phyloP scores from a whole-genome alignment of 2,329 filamentous ascomycete species.

The Colletotrichum spaethianum region DNA sequence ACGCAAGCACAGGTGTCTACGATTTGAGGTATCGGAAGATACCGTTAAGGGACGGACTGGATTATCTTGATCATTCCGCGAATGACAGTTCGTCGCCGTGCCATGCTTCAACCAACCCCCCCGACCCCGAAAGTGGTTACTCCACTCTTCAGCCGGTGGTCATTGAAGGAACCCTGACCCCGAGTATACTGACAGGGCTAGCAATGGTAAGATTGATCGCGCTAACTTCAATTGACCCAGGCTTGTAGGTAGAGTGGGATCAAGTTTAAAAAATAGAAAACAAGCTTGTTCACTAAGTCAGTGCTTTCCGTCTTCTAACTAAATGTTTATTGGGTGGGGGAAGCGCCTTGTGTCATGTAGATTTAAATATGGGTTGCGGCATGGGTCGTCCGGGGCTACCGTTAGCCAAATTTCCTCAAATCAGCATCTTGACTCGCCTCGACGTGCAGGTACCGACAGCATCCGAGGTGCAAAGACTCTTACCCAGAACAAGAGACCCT shows the following conservation, averaged over 20 bases:
- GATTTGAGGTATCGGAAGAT: neutral
- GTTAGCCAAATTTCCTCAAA: constrained; percentile 38
- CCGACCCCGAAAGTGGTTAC: neutral
- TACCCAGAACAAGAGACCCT: neutral
- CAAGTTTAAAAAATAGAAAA: neutral
- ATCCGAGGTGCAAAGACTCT: neutral
- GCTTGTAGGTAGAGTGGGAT: neutral
- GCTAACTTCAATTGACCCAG: constrained; percentile 1
- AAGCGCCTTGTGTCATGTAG: constrained; percentile 21
- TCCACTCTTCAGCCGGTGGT: neutral
- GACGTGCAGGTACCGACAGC: constrained; percentile 24
- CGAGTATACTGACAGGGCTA: neutral
- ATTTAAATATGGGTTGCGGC: constrained; percentile 9
- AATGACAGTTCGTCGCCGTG: constrained; percentile 2
- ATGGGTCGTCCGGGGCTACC: constrained; percentile 22
- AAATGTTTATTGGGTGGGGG: constrained; percentile 27
- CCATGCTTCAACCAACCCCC: neutral
- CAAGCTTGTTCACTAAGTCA: constrained; percentile 24
- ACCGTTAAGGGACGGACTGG: constrained; percentile 6
- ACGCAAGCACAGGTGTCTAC: neutral
- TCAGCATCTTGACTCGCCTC: constrained; percentile 16
- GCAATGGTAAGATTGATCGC: neutral
- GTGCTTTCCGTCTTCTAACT: constrained; percentile 11
- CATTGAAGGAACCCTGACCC: neutral
- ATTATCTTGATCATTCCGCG: constrained; percentile 19